These are phyloP conservation scores for Pichia exigua DNA, from an alignment of 805 yeast genomes.

Conservation along the genomic window DNA sequence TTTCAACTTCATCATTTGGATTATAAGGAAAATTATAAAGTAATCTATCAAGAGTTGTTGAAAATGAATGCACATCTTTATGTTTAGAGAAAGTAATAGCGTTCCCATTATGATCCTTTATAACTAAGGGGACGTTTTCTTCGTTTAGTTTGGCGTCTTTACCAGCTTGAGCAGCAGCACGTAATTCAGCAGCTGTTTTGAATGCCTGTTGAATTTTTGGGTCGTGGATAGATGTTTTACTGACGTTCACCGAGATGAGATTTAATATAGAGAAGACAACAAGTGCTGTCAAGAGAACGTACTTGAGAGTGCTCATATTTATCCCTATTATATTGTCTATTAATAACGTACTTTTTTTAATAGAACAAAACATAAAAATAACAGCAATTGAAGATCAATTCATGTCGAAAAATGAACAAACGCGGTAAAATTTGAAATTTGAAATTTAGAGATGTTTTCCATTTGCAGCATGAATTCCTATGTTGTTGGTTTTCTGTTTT, in stretches of 20 bases:
- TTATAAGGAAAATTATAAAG: constrained; percentile 25
- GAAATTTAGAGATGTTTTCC: neutral
- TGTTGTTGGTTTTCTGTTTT: neutral
- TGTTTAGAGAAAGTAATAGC: constrained; percentile 14
- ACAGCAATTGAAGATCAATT: neutral
- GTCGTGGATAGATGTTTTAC: constrained; percentile 3
- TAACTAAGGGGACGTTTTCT: neutral
- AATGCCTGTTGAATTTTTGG: constrained; percentile 5
- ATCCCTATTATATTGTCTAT: too few species aligned
- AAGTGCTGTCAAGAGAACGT: constrained; percentile 7
- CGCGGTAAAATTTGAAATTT: neutral
- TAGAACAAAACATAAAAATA: neutral
- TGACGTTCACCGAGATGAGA: constrained; percentile 6
- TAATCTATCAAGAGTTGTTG: constrained; percentile 24
- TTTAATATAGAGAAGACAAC: constrained; percentile 7
- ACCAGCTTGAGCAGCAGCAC: neutral
- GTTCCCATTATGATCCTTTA: constrained; percentile 5
- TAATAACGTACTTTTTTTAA: too few species aligned
- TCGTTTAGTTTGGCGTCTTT: neutral
- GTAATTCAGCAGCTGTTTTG: constrained; percentile 1
- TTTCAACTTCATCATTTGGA: constrained; percentile 20
- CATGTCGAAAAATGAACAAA: neutral
- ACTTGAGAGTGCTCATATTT: neutral
- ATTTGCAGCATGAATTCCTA: neutral
- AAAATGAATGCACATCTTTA: constrained; percentile 24